Evolutionary conservation across 305 asterid genomes (phyloP).

Genomic region (Fraxinus sp.): DNA sequence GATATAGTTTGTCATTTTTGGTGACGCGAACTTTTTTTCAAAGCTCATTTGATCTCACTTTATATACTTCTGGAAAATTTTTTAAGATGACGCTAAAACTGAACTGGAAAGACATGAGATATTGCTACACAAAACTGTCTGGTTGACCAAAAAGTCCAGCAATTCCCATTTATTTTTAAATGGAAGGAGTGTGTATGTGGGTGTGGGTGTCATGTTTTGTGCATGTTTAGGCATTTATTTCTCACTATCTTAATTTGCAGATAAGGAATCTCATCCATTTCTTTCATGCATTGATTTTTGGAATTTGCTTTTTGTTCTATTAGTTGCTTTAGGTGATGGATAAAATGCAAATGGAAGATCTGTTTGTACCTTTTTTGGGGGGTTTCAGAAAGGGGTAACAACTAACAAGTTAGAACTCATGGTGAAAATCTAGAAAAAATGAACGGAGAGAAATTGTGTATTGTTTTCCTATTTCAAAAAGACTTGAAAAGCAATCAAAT

Average conservation of each 20-base stretch:
- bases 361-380: background rate
- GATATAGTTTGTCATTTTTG: background rate
- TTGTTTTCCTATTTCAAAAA: background rate
- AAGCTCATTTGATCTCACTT: background rate
- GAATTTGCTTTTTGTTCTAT: background rate
- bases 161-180: background rate
- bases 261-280: background rate
- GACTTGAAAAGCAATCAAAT: background rate
- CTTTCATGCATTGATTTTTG: background rate
- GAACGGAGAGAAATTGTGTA: background rate
- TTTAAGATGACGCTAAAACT: background rate
- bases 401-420: background rate
- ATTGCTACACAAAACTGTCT: background rate
- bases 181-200: background rate
- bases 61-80: background rate
- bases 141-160: background rate
- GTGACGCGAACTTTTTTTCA: background rate
- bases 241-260: background rate
- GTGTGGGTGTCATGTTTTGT: background rate
- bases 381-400: background rate
- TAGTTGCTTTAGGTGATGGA: background rate
- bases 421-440: background rate
- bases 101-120: background rate
- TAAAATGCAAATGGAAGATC: constrained; percentile 1
- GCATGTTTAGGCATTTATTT: background rate